phyloP scores from a whole-genome alignment of 2,329 filamentous ascomycete genomes.

The Monilinia fructicola region DNA sequence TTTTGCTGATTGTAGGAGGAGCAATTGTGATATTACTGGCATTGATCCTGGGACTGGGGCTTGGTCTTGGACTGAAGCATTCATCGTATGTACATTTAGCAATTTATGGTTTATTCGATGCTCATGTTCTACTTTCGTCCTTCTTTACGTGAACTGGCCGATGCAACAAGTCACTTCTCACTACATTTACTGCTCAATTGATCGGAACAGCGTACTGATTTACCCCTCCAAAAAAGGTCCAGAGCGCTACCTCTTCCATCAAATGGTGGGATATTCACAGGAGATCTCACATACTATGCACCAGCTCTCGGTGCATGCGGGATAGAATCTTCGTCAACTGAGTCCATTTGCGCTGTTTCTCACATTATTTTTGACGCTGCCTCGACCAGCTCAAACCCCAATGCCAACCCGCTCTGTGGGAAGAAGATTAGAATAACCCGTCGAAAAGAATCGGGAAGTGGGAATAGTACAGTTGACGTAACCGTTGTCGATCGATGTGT shows the following conservation, averaged over 20 bases:
- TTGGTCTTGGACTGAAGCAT: constrained; percentile 37
- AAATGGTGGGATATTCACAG: constrained; percentile 53
- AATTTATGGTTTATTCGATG: constrained; percentile 29
- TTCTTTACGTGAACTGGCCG: background rate
- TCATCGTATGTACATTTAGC: constrained; percentile 27
- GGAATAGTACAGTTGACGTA: constrained; percentile 58
- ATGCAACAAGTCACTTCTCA: background rate
- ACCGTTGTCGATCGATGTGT: constrained; percentile 63
- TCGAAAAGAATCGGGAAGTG: constrained; percentile 47
- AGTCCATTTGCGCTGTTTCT: constrained; percentile 66
- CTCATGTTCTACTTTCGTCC: background rate
- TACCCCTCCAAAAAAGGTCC: constrained; percentile 21
- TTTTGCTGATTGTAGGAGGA: constrained; percentile 22
- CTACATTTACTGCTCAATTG: constrained; percentile 18
- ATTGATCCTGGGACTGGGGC: constrained; percentile 41
- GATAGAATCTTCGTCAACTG: constrained; percentile 50
- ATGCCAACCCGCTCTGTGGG: constrained; percentile 67
- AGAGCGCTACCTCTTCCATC: constrained; percentile 52
- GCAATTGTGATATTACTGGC: constrained; percentile 34
- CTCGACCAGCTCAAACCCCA: constrained; percentile 53
- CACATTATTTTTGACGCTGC: constrained; percentile 65
- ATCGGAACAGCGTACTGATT: background rate
- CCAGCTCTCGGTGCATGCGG: constrained; percentile 70
- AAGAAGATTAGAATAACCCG: constrained; percentile 61
- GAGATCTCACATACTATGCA: constrained; percentile 69